Evolutionary conservation across 2,329 filamentous ascomycete genomes (phyloP), one percentile per base, ranked within the genome.

Genomic region (Exophiala sp.): DNA sequence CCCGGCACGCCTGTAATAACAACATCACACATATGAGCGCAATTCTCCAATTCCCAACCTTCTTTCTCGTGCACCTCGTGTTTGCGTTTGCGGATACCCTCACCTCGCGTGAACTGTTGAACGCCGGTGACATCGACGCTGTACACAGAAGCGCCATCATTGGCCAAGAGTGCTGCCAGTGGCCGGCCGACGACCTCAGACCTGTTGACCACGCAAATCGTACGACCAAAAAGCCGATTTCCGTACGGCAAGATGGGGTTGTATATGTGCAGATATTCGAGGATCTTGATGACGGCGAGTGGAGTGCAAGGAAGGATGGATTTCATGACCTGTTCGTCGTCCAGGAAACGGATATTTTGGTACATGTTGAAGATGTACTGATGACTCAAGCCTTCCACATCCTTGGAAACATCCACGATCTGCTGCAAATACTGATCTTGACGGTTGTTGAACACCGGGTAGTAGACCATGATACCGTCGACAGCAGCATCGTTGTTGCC

Each of bases 291-390:
- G 56, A 96, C 87, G 21, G 94, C 94, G 20, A 99, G 82, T 12
- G 94, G 94, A 2, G 94, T 99, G 78, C 94, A 99, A 4, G 94
- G 94, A 48, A 99, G 77, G 62, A 97, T 89, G 45, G 87, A 95
- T 77, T 99, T 97, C 71, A 89, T 88, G 54, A 77, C 79, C 71
- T 90, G 88, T 40, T 79, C 72, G 3, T 87, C 86, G 72, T 99
- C 94, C 52, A 99, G 80, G 77, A 91, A 97, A 62, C 94, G 89
- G 65, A 95, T 84, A 76, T 99, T 99, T 78, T 96, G 89, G 76
- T 97, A 99, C 91, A 99, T 96, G 81, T 99, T 99, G 82, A 92
- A 91, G 68, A 97, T 87, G 75, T 97, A 91, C 68, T 86, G 86
- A 73, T 96, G 92, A 65, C 87, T 90, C 54, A 99, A 83, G 34